Conservation (phyloP, 345 rosid species). For the Eutrema heterophyllum region DNA sequence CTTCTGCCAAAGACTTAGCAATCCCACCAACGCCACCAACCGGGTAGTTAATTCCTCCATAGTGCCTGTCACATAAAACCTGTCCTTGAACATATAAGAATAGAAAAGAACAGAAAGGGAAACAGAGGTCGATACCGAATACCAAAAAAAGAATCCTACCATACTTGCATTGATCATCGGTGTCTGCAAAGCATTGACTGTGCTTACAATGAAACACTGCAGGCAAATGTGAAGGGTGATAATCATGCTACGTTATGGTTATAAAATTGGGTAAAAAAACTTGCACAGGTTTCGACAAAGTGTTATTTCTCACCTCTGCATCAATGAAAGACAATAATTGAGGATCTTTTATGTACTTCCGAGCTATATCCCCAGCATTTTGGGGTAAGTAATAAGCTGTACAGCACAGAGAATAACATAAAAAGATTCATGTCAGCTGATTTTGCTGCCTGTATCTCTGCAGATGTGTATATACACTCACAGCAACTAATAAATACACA, state of each 20-base stretch:
- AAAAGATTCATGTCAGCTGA: slow-evolving; percentile 4
- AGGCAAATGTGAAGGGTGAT: slow-evolving; percentile 16
- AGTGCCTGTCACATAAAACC: slow-evolving; percentile 97
- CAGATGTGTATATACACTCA: neutral
- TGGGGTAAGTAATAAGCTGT: slow-evolving; percentile 88
- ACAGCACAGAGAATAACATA: slow-evolving; percentile 13
- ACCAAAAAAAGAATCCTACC: slow-evolving; percentile 42
- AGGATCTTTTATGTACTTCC: slow-evolving; percentile 85
- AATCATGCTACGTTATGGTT: neutral
- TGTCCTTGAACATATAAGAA: slow-evolving; percentile 29
- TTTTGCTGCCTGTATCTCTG: neutral
- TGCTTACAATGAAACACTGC: slow-evolving; percentile 98
- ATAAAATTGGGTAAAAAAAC: neutral
- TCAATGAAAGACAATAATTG: slow-evolving; percentile 79
- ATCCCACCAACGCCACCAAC: slow-evolving; percentile 97
- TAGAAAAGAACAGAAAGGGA: neutral
- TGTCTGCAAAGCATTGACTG: slow-evolving; percentile 76
- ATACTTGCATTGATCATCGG: slow-evolving; percentile 97
- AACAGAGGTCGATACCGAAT: neutral
- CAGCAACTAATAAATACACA: neutral
- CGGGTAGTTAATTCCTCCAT: slow-evolving; percentile 94
- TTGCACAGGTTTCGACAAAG: neutral
- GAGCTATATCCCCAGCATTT: slow-evolving; percentile 89
- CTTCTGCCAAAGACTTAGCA: slow-evolving; percentile 74
- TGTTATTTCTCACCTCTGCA: slow-evolving; percentile 63